phyloP scores from a whole-genome alignment of 2,329 filamentous ascomycete species.

The Zalaria sp. region DNA sequence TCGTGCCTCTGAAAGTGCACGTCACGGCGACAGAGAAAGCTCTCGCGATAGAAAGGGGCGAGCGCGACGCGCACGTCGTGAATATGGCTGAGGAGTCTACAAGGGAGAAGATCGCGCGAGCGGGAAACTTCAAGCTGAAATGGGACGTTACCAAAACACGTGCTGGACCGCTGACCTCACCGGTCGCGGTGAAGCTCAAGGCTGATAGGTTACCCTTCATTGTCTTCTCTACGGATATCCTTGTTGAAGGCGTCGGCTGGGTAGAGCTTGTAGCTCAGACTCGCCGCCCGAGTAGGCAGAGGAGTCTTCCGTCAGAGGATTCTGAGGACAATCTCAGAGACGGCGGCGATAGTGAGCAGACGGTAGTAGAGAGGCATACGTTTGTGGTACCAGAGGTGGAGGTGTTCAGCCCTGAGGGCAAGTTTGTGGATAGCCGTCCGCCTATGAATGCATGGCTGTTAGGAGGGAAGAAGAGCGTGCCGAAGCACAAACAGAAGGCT shows the following conservation, averaged over 20 bases:
- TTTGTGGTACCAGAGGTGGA: conserved; percentile 54
- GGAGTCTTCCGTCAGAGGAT: not conserved
- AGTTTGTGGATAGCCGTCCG: conserved; percentile 51
- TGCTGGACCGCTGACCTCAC: conserved; percentile 55
- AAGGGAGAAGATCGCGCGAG: conserved; percentile 32
- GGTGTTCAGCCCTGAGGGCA: conserved; percentile 74
- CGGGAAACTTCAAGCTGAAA: conserved; percentile 59
- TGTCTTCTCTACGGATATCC: conserved; percentile 66
- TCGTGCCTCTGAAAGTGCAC: conserved; percentile 66
- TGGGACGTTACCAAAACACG: conserved; percentile 75
- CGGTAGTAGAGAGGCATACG: conserved; percentile 7
- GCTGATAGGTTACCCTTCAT: conserved; percentile 63
- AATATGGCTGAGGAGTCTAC: conserved; percentile 4
- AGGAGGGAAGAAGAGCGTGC: conserved; percentile 38
- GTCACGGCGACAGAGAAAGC: conserved; percentile 71
- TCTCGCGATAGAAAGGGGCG: conserved; percentile 53
- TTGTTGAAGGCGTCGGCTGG: conserved; percentile 90
- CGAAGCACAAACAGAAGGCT: conserved; percentile 32
- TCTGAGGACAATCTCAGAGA: not conserved
- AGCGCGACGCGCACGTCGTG: conserved; percentile 40
- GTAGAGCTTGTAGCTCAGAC: conserved; percentile 78
- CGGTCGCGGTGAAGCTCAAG: conserved; percentile 45
- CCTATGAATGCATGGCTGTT: conserved; percentile 61
- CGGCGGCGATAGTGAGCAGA: not conserved
- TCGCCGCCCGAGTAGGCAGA: conserved; percentile 26